phyloP scores from a whole-genome alignment of 1,284 basidiomycete genomes.

The Tetrapyrgos nigripes region DNA sequence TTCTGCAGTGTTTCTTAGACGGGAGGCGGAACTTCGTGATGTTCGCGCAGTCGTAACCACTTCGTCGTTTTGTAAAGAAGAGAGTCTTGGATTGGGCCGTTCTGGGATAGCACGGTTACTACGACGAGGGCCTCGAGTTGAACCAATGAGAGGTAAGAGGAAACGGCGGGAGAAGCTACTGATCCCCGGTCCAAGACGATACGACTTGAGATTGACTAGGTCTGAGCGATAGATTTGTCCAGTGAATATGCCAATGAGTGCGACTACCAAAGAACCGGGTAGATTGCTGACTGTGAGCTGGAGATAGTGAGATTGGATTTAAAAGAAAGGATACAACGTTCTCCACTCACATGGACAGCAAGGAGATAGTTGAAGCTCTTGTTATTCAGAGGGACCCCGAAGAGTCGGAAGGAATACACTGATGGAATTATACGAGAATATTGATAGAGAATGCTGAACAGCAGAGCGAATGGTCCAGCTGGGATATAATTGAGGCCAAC shows the following conservation, averaged over 20 bases:
- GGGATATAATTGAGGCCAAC: slow-evolving; percentile 77
- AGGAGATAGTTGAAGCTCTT: slow-evolving; percentile 77
- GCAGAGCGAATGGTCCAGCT: slow-evolving; percentile 74
- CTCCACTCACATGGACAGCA: slow-evolving; percentile 61
- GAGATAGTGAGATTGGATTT: slow-evolving; percentile 1
- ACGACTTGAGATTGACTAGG: slow-evolving; percentile 73
- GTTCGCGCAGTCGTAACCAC: slow-evolving; percentile 17
- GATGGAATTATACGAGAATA: slow-evolving; percentile 79
- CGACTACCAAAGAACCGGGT: slow-evolving; percentile 68
- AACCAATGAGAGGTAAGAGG: slow-evolving; percentile 68
- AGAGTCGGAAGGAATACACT: slow-evolving; percentile 77
- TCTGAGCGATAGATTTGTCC: slow-evolving; percentile 86
- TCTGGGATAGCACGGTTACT: slow-evolving; percentile 53
- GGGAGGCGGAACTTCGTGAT: slow-evolving; percentile 28
- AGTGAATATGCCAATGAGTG: slow-evolving; percentile 68
- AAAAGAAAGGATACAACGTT: slow-evolving; percentile 6
- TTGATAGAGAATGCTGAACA: slow-evolving; percentile 83
- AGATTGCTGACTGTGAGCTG: slow-evolving; percentile 74
- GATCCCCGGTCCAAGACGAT: slow-evolving; percentile 69
- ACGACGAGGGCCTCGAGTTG: slow-evolving; percentile 54
- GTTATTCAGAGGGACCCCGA: slow-evolving; percentile 77
- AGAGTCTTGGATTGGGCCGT: slow-evolving; percentile 39
- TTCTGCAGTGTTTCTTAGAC: slow-evolving; percentile 32
- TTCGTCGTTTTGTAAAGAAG: slow-evolving; percentile 1
- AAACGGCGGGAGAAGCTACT: too few species aligned